Conservation (phyloP, 345 rosid genomes). For the Eucalyptus fibrosa region DNA sequence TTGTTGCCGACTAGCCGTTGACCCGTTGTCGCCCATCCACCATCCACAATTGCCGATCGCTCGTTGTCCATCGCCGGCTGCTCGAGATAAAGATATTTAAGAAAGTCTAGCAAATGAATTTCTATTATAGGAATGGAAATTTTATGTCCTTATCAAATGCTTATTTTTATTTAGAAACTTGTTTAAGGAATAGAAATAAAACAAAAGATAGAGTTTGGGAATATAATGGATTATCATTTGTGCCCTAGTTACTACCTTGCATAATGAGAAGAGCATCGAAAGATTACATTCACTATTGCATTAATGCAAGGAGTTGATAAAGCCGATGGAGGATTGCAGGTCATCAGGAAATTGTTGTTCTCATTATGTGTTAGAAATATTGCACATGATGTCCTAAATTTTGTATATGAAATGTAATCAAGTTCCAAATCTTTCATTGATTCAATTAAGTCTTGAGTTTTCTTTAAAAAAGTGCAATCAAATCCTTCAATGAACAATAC, state of each 20-base stretch:
- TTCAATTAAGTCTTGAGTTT: background rate
- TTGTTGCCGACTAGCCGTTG: fast-evolving
- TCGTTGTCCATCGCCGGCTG: fast-evolving
- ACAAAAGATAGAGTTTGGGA: fast-evolving
- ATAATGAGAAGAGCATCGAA: background rate
- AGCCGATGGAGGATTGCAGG: background rate
- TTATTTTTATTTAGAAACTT: no score
- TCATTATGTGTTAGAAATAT: background rate
- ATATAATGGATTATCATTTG: no score
- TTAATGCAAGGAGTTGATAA: background rate
- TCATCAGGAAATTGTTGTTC: background rate
- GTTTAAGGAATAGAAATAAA: no score
- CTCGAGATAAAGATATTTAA: no score
- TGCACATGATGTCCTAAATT: background rate
- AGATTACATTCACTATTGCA: background rate
- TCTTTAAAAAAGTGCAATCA: background rate
- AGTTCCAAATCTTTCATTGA: background rate
- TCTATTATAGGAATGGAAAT: fast-evolving
- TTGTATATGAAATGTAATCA: background rate
- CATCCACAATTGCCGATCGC: fast-evolving
- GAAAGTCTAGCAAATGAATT: no score
- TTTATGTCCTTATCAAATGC: fast-evolving
- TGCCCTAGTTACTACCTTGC: background rate
- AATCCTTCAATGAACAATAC: background rate
- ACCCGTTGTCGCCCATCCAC: fast-evolving